Evolutionary conservation across 768 basidiomycete genomes (phyloP).

Genomic region (Cytidiella melzeri): DNA sequence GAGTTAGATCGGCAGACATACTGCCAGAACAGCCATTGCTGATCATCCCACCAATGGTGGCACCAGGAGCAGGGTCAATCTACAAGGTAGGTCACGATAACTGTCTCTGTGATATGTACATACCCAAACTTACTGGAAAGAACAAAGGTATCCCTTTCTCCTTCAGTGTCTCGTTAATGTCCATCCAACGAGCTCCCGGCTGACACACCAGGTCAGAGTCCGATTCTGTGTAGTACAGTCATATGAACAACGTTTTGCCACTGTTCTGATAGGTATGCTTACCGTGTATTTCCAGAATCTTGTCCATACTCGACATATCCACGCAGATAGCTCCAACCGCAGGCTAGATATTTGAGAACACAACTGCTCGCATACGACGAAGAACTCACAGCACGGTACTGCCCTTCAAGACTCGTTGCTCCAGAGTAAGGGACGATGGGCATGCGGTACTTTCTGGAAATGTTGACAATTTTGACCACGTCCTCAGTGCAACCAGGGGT

Average conservation of each 20-base stretch:
- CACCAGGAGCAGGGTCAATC: conserved; percentile 70
- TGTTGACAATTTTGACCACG: conserved; percentile 73
- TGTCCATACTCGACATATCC: conserved; percentile 63
- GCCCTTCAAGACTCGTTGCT: conserved; percentile 84
- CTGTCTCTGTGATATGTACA: background rate
- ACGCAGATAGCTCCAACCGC: conserved; percentile 53
- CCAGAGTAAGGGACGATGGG: conserved; percentile 82
- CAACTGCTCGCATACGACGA: background rate
- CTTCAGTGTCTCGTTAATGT: conserved; percentile 64
- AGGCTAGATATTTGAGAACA: conserved; percentile 1
- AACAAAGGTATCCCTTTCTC: conserved; percentile 72
- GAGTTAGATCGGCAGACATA: conserved; percentile 29
- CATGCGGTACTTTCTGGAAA: conserved; percentile 65
- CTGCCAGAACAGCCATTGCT: conserved; percentile 85
- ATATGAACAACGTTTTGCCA: no score
- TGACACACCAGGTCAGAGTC: conserved; percentile 77
- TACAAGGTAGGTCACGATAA: conserved; percentile 18
- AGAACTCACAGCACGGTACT: conserved; percentile 63
- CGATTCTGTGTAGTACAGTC: conserved; percentile 51
- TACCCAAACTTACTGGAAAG: conserved; percentile 64
- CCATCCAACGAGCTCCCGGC: conserved; percentile 73
- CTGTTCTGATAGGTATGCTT: background rate
- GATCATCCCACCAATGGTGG: conserved; percentile 86
- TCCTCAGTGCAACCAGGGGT: conserved; percentile 68
- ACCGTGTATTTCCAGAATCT: conserved; percentile 54